Conservation (phyloP, 805 yeast genomes). For the Suhomyces xylopsoci region DNA sequence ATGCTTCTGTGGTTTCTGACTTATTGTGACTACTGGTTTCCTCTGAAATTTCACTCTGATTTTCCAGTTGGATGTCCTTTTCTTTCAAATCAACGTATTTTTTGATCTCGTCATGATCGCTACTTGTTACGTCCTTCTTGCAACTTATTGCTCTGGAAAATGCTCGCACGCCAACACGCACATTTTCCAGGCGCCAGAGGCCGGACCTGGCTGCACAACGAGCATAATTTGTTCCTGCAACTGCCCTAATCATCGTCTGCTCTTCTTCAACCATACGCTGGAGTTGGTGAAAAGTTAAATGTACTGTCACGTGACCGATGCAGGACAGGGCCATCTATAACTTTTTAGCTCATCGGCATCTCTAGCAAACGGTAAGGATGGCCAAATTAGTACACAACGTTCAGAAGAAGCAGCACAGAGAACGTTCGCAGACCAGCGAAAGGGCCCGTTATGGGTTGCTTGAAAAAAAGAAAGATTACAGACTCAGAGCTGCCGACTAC, state of each 20-base stretch:
- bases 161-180: not conserved
- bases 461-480: constrained; percentile 72
- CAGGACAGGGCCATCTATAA: not conserved
- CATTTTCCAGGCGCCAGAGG: not conserved
- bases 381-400: constrained; percentile 82
- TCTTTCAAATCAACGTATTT: not conserved
- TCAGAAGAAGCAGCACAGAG: constrained; percentile 94
- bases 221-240: not conserved
- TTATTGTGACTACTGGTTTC: not conserved
- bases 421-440: constrained; percentile 80
- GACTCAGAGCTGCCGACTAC: constrained; percentile 52
- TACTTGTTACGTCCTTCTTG: not conserved
- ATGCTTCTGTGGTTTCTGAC: not conserved
- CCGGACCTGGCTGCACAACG: not conserved
- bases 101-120: not conserved
- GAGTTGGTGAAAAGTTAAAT: not conserved
- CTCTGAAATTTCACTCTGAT: not conserved
- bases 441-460: constrained; percentile 77
- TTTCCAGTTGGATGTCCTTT: not conserved
- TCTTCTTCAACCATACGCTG: not conserved
- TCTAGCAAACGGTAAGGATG: constrained; percentile 38
- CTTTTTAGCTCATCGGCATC: constrained; percentile 6
- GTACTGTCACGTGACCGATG: not conserved
- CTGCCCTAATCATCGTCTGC: not conserved
- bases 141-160: not conserved